A percentile compares a stretch with the other conserved stretches of the same genome.
These are phyloP conservation scores for Solanum hybrid DNA, from an alignment of 305 asterid genomes.

Conservation along the genomic window DNA sequence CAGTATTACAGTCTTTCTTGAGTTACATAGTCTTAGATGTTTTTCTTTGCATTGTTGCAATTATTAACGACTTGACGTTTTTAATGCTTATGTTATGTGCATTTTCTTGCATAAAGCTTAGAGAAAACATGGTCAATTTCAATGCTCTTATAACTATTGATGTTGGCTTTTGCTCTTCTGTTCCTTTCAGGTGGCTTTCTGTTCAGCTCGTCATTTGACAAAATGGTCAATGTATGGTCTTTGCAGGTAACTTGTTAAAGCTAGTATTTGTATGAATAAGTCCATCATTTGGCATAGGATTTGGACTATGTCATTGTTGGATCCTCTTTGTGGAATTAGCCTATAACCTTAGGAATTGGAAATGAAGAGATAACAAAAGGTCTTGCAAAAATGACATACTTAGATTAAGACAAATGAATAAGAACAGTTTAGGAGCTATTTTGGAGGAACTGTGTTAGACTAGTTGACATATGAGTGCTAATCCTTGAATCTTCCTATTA, in stretches of 20 bases:
- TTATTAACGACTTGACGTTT: not conserved
- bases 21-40: not conserved
- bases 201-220: conserved; percentile 92
- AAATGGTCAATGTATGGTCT: conserved; percentile 75
- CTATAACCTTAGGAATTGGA: not conserved
- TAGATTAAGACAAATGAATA: not conserved
- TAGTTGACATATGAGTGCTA: not conserved
- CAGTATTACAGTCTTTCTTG: not conserved
- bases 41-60: not conserved
- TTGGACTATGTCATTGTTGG: not conserved
- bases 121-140: not conserved
- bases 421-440: not conserved
- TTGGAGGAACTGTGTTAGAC: not conserved
- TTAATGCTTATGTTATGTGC: not conserved
- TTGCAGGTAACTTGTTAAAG: conserved; percentile 44
- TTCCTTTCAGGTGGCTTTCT: conserved; percentile 56
- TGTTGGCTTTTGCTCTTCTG: not conserved
- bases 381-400: not conserved
- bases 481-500: not conserved
- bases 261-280: not conserved
- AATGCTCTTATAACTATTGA: not conserved
- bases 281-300: not conserved
- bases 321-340: not conserved
- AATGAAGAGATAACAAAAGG: not conserved
- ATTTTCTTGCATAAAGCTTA: not conserved